Base-by-base conservation (phyloP, 129 eudicot species). In the Tagetes erecta region DNA sequence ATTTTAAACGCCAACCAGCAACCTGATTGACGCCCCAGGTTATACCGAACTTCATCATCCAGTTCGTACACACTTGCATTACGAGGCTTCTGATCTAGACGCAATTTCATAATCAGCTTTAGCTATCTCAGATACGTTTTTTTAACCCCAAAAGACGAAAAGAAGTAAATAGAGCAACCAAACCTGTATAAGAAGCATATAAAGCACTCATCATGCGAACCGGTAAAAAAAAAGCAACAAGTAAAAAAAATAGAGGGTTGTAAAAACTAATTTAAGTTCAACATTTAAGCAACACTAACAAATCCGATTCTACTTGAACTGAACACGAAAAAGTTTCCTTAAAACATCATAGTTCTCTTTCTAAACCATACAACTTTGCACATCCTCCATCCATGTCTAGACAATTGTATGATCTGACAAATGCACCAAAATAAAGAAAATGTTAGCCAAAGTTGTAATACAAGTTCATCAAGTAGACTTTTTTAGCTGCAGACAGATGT, bases 271-370 rank as follows among this genome's bases (percentile, higher is more conserved):
- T 0, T 36, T 3, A 53, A 62, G 76, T 64, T 68, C 51, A 76
- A 80, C 80, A 70, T 44, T 55, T 7, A 39, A 58, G 73, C 33
- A 71, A 41, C 8, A 12, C 39, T 42, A 34, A 57, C 59, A 72
- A 71, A 47, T 65, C 59, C 72, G 62, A 38, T 72, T 59, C 75
- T 71, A 76, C 78, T 64, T 64, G 42, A 65, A 66, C 51, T 31
- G 11, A 20, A 64, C 8, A 33, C 46, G 57, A 77, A 82, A 76
- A 47, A 14, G 67, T 36, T 64, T 72, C 81, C 79, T 67, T 58
- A 77, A 51, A 47, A 66, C 85, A 82, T 47, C 67, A 64, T 47
- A 45, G 2, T 67, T 50, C 63, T 76, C 70, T 56, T 55, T 52
- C 60, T 41, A 41, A 76, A 62, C 68, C 80, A 59, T 55, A 55